Evolutionary conservation across 495 filamentous ascomycete species (phyloP).

Genomic region (Chaetomium tenue): DNA sequence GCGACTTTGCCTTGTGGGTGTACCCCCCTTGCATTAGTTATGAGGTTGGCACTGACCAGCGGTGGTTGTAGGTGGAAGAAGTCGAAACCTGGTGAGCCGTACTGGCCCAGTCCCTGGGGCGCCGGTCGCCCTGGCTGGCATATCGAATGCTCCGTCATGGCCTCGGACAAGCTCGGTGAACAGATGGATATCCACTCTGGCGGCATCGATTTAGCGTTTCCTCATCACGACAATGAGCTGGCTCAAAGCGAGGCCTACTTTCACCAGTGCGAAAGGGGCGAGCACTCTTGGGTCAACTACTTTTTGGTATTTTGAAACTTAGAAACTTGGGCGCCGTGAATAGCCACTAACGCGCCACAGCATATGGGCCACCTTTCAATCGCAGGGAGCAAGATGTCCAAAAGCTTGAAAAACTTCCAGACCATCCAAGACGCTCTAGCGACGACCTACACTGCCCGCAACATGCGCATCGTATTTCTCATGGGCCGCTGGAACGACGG

Average conservation of each 20-base stretch:
- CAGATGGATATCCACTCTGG: constrained; percentile 92
- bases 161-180: constrained; percentile 75
- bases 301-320: constrained; percentile 54
- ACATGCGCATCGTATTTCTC: constrained; percentile 82
- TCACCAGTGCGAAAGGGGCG: constrained; percentile 46
- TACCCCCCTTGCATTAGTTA: neutral
- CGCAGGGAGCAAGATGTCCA: constrained; percentile 82
- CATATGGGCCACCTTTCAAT: constrained; percentile 96
- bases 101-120: constrained; percentile 85
- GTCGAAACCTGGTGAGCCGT: constrained; percentile 87
- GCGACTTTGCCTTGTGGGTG: constrained; percentile 74
- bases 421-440: constrained; percentile 83
- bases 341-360: constrained; percentile 7
- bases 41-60: neutral
- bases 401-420: constrained; percentile 95
- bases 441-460: constrained; percentile 72
- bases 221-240: constrained; percentile 95
- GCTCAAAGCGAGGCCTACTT: constrained; percentile 93
- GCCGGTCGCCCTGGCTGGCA: constrained; percentile 91
- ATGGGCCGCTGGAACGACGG: constrained; percentile 87
- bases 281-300: constrained; percentile 89
- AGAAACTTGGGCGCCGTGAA: neutral
- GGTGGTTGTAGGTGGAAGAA: constrained; percentile 67
- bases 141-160: constrained; percentile 98
- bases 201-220: constrained; percentile 89